phyloP scores from a whole-genome alignment of 805 yeast species.

The Yarrowia sp. region DNA sequence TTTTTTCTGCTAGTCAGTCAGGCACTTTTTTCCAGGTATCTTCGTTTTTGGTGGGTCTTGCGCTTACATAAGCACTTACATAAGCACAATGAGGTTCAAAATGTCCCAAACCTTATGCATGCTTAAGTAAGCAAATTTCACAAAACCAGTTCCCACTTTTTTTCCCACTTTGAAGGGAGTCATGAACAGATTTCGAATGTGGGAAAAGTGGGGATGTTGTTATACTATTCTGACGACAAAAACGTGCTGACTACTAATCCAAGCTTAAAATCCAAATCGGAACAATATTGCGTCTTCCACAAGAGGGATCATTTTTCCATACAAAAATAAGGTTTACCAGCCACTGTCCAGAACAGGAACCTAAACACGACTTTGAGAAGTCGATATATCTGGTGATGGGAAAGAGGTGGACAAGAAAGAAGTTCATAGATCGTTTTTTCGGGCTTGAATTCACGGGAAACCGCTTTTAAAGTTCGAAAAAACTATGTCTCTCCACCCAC shows the following conservation, averaged over 20 bases:
- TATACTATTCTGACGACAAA: too few species aligned
- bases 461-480: neutral
- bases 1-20: neutral
- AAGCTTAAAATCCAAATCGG: neutral
- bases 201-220: too few species aligned
- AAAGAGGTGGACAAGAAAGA: neutral
- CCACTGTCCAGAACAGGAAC: constrained; percentile 3
- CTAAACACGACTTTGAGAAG: neutral
- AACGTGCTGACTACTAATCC: neutral
- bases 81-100: neutral
- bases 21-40: too few species aligned
- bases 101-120: constrained; percentile 1
- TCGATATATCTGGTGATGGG: neutral
- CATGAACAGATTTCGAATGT: too few species aligned
- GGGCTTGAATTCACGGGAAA: neutral
- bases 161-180: neutral
- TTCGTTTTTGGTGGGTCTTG: neutral
- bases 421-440: neutral
- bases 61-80: neutral
- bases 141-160: constrained; percentile 25
- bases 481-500: too few species aligned
- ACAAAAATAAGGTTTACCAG: constrained; percentile 6
- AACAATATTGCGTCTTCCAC: neutral
- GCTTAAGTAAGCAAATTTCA: constrained; percentile 30
- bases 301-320: neutral